Base-by-base conservation (phyloP, 2,329 filamentous ascomycete genomes). In the Chaetomiaceae sp. region DNA sequence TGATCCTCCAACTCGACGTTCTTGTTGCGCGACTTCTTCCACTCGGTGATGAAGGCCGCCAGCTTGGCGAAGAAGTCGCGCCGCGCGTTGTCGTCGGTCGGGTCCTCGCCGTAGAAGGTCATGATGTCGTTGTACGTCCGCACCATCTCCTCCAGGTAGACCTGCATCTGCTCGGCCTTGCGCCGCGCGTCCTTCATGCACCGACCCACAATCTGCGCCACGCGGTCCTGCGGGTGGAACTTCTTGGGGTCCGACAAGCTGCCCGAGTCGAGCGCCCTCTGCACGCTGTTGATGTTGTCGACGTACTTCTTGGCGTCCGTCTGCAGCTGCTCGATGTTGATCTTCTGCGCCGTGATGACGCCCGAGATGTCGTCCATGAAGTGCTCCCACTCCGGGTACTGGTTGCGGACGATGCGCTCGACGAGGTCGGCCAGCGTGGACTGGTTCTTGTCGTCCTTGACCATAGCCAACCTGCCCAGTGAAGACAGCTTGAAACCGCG, bases 391-490 rank as follows among this genome's bases (percentile, higher is more conserved):
- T 96, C 88, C 2, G 91, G 86, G 57, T 97, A 98, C 64, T 97
- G 91, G 62, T 88, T 93, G 54, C 93, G 86, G 48, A 97, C 91
- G 57, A 96, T 95, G 57, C 91, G 86, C 68, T 98, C 93, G 35
- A 98, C 89, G 35, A 97, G 78, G 66, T 98, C 93, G 47, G 91
- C 89, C 62, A 98, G 85, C 0, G 89, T 96, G 1, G 88, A 91
- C 66, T 97, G 86, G 66, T 98, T 98, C 76, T 96, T 96, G 72
- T 95, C 89, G 63, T 98, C 93, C 71, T 98, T 98, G 62, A 97
- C 88, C 90, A 98, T 97, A 51, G 86, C 90, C 45, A 98, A 73
- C 45, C 93, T 83, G 22, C 88, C 87, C 39, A 98, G 81, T 6
- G 93, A 96, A 62, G 89, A 93, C 12, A 98, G 80, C 72, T 98